Base-by-base conservation (phyloP, 305 asterid genomes). In the Nicotiana rustica region DNA sequence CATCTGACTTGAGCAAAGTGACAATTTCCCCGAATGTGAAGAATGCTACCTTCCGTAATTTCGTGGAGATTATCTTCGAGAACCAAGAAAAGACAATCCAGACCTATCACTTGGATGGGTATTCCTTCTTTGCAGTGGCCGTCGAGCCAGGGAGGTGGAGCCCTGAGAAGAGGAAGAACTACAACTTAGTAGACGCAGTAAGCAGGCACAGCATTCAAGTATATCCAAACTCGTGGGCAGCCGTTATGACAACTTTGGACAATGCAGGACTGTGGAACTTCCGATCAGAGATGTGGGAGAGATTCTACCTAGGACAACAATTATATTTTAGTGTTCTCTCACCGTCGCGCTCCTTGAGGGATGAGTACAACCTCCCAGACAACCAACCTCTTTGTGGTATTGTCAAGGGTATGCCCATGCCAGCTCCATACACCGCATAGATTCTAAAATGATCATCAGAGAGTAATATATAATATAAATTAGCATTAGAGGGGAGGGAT, bases 301-400 rank as follows among this genome's bases (percentile, higher is more conserved):
- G 90, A 60, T 67, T 64, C 1, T 89, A 90, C 38, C 19, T 89
- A 84, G 93, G 93, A 41, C 92, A 90, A 6, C 92, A 90, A 29
- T 60, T 89, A 7, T 90, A 90, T 78, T 13, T 90, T 25, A 90
- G 92, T 41, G 83, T 90, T 8, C 61, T 87, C 9, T 90, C 93
- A 0, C 91, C 91, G 0, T 86, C 79, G 0, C 83, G 80, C 5
- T 89, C 92, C 1, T n/a, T 86, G 77, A 85, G 91, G 83, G 92
- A 90, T 7, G 92, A 90, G 81, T 88, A 90, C 82, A 90, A 83
- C 83, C 75, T 90, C 3, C 91, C 89, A 1, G 64, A 60, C 12
- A 82, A 80, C 3, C 88, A 85, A 10, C 89, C 56, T 29, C 67
- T 86, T 2, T 90, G 93, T 5, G 92, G 93, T 31, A 64, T 83